Percentiles rank a stretch among this genome's conserved stretches.
Conservation (phyloP, 2,329 filamentous ascomycete genomes). For the Biscogniauxia mediterranea region DNA sequence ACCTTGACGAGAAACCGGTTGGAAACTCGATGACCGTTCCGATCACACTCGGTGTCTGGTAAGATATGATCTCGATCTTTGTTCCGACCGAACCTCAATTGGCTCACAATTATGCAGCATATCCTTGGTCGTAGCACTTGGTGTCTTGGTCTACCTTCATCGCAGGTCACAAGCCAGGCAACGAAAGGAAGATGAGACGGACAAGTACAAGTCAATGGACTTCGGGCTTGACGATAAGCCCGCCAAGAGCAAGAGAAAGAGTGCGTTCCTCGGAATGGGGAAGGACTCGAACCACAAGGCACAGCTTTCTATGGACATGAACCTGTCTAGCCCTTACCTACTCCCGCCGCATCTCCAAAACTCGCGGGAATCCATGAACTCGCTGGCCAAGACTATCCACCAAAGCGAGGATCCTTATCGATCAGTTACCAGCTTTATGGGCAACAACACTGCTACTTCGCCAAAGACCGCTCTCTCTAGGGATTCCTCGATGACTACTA, state of each 20-base stretch:
- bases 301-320: conserved; percentile 70
- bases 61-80: conserved; percentile 37
- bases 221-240: conserved; percentile 71
- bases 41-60: conserved; percentile 69
- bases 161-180: conserved; percentile 72
- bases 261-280: conserved; percentile 52
- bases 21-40: conserved; percentile 58
- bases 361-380: conserved; percentile 84
- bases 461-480: conserved; percentile 49
- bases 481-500: conserved; percentile 47
- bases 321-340: conserved; percentile 83
- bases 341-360: conserved; percentile 77
- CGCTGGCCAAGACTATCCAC: conserved; percentile 72
- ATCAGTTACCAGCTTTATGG: conserved; percentile 55
- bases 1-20: conserved; percentile 60
- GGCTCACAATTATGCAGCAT: conserved; percentile 54
- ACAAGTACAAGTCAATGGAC: conserved; percentile 88
- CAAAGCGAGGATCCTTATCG: conserved; percentile 84
- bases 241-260: conserved; percentile 44
- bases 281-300: conserved; percentile 47
- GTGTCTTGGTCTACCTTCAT: conserved; percentile 74
- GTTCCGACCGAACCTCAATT: conserved; percentile 1
- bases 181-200: conserved; percentile 73
- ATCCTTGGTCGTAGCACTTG: conserved; percentile 65
- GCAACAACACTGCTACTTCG: conserved; percentile 52